Evolutionary conservation across 2,329 filamentous ascomycete genomes (phyloP), one percentile per base, ranked within the genome.

Genomic region (Neoscytalidium dimidiatum): DNA sequence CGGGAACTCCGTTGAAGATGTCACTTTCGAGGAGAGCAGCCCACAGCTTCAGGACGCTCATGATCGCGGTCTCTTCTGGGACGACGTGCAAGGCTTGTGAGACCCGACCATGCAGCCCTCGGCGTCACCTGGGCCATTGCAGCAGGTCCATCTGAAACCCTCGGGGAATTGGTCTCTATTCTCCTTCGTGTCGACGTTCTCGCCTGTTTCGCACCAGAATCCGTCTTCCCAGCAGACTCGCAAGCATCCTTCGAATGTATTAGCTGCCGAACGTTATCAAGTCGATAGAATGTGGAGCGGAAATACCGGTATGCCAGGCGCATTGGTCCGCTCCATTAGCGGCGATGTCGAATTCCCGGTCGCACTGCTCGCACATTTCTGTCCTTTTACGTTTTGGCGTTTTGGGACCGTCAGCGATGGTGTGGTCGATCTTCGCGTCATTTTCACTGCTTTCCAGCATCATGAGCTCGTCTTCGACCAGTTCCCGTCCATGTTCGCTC

Each of bases 111-210:
- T 35, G 31, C 58, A 62, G n/a, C 58, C 43, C 13, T 49, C 29
- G 14, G 38, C 44, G 19, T 49, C 43, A 8, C 43, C 48, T 2
- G 3, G 21, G n/a, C 33, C 21, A 0, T n/a, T 6, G 63, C 74
- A 76, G 63, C 75, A 77, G n/a, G 31, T 35, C 75, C 73, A 77
- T 17, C 62, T 31, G 65, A 74, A 75, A 17, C 70, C 71, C 5
- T 74, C 68, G 0, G 73, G 72, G 31, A 23, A 70, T 2, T 73
- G 67, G 14, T 71, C 63, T 1, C 69, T 5, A 67, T 67, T 72
- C 67, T n/a, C 71, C 57, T 2, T 68, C 1, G 69, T 67, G 60
- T 76, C 71, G 7, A 74, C 74, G 33, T 49, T 26, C 28, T 41
- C 26, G 2, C 13, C 41, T 8, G 23, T 19, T 11, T 31, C 41